Conservation (phyloP, 2,329 filamentous ascomycete genomes). For the Epichloe gansuensis region DNA sequence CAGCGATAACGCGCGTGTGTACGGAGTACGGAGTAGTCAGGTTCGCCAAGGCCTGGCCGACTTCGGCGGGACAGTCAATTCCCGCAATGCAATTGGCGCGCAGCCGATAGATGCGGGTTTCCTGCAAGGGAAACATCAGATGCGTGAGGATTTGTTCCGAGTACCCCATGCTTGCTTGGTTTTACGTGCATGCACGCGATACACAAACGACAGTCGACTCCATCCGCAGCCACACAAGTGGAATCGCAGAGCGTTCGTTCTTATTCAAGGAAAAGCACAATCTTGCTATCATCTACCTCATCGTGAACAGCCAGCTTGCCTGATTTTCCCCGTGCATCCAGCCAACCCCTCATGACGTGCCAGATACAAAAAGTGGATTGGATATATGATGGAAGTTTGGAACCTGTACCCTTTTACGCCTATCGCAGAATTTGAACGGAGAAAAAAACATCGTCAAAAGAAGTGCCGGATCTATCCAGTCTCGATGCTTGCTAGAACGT, state of each 20-base stretch:
- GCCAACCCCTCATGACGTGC: background rate
- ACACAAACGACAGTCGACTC: background rate
- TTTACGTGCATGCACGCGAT: no score
- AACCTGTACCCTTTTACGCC: slow-evolving; percentile 4
- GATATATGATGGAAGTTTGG: background rate
- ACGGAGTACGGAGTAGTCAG: background rate
- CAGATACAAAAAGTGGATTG: background rate
- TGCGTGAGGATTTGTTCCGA: background rate
- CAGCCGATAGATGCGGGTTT: background rate
- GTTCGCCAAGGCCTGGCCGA: slow-evolving; percentile 7
- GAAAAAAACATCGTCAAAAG: slow-evolving; percentile 12
- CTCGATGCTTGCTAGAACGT: background rate
- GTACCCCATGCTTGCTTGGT: no score
- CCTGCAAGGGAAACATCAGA: background rate
- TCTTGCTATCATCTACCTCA: background rate
- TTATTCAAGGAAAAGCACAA: background rate
- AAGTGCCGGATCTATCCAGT: background rate
- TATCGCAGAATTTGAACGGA: slow-evolving; percentile 5
- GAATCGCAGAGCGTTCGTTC: no score
- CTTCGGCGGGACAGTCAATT: slow-evolving; percentile 9
- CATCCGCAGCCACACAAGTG: background rate
- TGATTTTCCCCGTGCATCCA: background rate
- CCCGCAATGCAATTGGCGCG: slow-evolving; percentile 6
- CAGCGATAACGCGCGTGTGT: background rate
- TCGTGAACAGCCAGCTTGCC: background rate